phyloP scores from a whole-genome alignment of 495 filamentous ascomycete species.

The Aspergillus campestris region DNA sequence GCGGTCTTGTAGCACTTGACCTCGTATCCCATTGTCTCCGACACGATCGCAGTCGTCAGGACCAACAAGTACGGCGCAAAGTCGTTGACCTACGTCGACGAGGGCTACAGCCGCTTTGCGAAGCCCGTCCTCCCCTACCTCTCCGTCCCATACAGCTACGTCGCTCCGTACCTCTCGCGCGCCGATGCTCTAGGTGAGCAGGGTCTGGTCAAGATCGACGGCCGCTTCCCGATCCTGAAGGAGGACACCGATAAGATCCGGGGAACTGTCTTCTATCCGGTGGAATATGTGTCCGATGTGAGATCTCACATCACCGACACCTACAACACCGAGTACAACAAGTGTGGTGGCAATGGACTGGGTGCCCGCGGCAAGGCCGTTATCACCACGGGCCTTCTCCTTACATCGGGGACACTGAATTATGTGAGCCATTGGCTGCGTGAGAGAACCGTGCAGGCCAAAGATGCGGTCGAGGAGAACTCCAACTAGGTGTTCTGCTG shows the following conservation, averaged over 20 bases:
- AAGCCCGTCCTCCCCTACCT: constrained; percentile 74
- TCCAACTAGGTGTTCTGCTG: constrained; percentile 19
- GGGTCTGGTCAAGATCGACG: constrained; percentile 65
- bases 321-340: constrained; percentile 69
- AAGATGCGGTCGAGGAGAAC: constrained; percentile 50
- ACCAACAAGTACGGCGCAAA: constrained; percentile 71
- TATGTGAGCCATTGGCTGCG: constrained; percentile 49
- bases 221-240: constrained; percentile 77
- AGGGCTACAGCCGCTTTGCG: constrained; percentile 56
- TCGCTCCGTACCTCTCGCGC: constrained; percentile 73
- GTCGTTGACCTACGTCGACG: constrained; percentile 62
- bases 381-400: constrained; percentile 61
- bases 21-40: constrained; percentile 77
- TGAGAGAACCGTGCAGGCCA: constrained; percentile 53
- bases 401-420: constrained; percentile 57
- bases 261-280: constrained; percentile 56
- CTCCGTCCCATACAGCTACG: constrained; percentile 62
- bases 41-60: constrained; percentile 70
- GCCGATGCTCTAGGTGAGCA: constrained; percentile 73
- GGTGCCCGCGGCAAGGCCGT: constrained; percentile 64
- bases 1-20: constrained; percentile 57
- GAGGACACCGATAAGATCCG: constrained; percentile 74
- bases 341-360: constrained; percentile 59
- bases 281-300: constrained; percentile 55
- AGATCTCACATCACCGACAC: constrained; percentile 67